Percentiles rank a stretch among this genome's conserved stretches.
Evolutionary conservation across 1,139 yeast genomes (phyloP).

Genomic region (Scheffersomyces parashehatae): DNA sequence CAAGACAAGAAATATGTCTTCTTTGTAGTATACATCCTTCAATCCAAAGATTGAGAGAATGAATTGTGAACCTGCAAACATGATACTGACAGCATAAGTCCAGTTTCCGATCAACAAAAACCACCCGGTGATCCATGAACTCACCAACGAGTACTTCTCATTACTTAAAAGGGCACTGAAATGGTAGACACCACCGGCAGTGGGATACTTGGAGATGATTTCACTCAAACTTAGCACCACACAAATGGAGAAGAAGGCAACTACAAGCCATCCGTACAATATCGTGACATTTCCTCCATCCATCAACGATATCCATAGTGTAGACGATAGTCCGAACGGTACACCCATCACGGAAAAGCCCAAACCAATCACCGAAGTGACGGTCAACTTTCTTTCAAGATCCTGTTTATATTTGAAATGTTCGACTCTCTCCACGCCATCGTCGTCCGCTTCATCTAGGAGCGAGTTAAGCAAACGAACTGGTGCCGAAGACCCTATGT

Average conservation of each 20-base stretch:
- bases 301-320: constrained; percentile 64
- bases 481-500: neutral
- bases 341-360: constrained; percentile 81
- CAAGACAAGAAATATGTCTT: constrained; percentile 56
- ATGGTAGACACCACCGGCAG: constrained; percentile 74
- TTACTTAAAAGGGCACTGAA: constrained; percentile 70
- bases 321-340: constrained; percentile 72
- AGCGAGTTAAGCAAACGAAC: constrained; percentile 1
- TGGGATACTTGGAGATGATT: constrained; percentile 71
- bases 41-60: constrained; percentile 65
- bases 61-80: constrained; percentile 75
- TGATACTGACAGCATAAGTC: constrained; percentile 72
- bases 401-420: constrained; percentile 74
- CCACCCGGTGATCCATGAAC: constrained; percentile 82
- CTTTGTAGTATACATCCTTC: constrained; percentile 56
- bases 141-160: constrained; percentile 50
- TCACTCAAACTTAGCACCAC: constrained; percentile 71
- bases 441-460: constrained; percentile 35
- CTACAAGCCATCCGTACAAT: constrained; percentile 68
- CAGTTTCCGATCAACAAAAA: constrained; percentile 70
- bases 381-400: constrained; percentile 62
- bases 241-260: constrained; percentile 59
- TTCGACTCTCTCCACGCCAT: constrained; percentile 59
- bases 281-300: constrained; percentile 77
- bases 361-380: constrained; percentile 66